phyloP scores from a whole-genome alignment of 2,329 filamentous ascomycete species.

The Clarireedia hainanense region DNA sequence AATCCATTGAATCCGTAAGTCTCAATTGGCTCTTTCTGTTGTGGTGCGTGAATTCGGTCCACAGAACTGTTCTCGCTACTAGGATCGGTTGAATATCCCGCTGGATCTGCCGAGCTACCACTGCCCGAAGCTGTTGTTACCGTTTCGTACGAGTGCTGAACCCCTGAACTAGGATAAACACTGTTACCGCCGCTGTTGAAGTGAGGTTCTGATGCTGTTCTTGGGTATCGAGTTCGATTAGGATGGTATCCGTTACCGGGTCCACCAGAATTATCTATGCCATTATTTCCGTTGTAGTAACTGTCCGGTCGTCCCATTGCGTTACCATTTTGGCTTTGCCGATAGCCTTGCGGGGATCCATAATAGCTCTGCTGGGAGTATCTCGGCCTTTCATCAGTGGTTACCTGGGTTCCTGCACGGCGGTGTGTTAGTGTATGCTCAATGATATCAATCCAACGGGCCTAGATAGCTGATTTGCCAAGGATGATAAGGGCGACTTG shows the following conservation, averaged over 20 bases:
- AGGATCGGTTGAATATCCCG: constrained; percentile 77
- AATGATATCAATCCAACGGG: constrained; percentile 1
- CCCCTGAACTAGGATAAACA: constrained; percentile 24
- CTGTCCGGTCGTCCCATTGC: constrained; percentile 37
- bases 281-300: constrained; percentile 31
- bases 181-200: constrained; percentile 22
- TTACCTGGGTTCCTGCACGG: constrained; percentile 24
- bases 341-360: constrained; percentile 23
- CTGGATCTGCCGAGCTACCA: constrained; percentile 62
- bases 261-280: constrained; percentile 14
- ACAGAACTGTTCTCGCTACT: constrained; percentile 88
- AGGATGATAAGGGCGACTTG: not conserved
- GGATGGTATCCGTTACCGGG: constrained; percentile 27
- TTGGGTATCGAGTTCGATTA: constrained; percentile 27
- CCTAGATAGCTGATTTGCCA: not conserved
- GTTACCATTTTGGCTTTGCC: constrained; percentile 23
- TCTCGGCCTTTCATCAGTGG: constrained; percentile 24
- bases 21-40: constrained; percentile 46
- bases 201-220: constrained; percentile 27
- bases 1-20: constrained; percentile 53
- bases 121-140: constrained; percentile 70
- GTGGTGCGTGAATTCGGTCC: constrained; percentile 57
- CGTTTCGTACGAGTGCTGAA: constrained; percentile 65
- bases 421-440: constrained; percentile 6
- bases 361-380: constrained; percentile 28